These are phyloP conservation scores for Diaporthe eres DNA, from an alignment of 2,329 filamentous ascomycete species.

Conservation along the genomic window DNA sequence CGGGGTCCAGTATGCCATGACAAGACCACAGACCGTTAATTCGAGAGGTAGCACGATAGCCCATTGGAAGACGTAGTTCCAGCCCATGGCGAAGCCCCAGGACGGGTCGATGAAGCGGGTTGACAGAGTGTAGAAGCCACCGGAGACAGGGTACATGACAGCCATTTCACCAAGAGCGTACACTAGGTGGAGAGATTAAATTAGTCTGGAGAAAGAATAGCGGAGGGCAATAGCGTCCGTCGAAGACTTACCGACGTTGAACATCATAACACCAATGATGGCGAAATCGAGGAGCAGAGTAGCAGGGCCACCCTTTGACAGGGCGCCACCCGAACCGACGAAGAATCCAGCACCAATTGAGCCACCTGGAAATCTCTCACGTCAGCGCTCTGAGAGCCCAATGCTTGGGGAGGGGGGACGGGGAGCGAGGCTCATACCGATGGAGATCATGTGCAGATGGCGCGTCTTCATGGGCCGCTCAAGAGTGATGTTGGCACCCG, in stretches of 20 bases:
- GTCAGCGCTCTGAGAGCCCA: neutral
- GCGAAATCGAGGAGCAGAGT: constrained; percentile 64
- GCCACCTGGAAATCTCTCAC: constrained; percentile 47
- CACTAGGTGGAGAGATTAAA: constrained; percentile 49
- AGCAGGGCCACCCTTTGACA: constrained; percentile 61
- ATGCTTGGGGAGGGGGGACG: neutral
- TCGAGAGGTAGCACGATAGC: constrained; percentile 63
- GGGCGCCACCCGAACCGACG: constrained; percentile 68
- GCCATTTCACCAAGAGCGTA: constrained; percentile 73
- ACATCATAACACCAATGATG: constrained; percentile 72
- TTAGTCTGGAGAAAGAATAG: neutral
- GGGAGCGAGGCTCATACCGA: constrained; percentile 50
- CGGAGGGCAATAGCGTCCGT: fast-evolving
- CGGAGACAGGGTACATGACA: constrained; percentile 69
- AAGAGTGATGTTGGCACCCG: constrained; percentile 47
- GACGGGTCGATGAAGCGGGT: constrained; percentile 71
- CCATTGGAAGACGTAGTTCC: constrained; percentile 64
- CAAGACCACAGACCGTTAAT: constrained; percentile 63
- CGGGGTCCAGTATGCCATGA: constrained; percentile 63
- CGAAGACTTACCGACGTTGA: constrained; percentile 59
- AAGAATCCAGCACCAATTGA: constrained; percentile 75
- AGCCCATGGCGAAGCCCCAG: constrained; percentile 64
- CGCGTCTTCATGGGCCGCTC: constrained; percentile 59
- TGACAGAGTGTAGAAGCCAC: constrained; percentile 71
- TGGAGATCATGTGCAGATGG: constrained; percentile 68